A percentile compares a stretch with the other conserved stretches of the same genome.
These are phyloP conservation scores for Magnolia kwangsiensis DNA, from an alignment of 164 flowering plant species.

Conservation along the genomic window DNA sequence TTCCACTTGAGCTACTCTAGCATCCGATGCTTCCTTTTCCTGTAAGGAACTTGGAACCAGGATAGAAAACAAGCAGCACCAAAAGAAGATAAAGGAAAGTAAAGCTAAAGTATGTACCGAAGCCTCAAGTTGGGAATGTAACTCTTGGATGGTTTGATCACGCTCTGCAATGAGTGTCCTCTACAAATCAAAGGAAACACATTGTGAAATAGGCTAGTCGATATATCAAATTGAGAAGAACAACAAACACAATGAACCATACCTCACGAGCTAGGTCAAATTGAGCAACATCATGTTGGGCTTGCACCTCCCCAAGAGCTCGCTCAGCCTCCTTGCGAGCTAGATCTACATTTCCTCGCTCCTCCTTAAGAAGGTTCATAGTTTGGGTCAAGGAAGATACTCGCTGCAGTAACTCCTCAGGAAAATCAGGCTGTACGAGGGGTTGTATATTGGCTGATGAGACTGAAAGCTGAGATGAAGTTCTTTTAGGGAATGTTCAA, in stretches of 20 bases:
- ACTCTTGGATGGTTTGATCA: background rate
- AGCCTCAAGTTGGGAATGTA: slow-evolving; percentile 2
- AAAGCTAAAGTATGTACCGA: background rate
- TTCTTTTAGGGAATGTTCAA: background rate
- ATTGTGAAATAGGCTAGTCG: background rate
- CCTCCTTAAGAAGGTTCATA: background rate
- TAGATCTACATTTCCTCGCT: background rate
- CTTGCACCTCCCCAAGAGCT: background rate
- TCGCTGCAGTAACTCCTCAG: background rate
- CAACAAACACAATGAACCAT: background rate
- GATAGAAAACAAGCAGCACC: background rate
- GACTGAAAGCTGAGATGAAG: background rate
- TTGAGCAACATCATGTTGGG: background rate
- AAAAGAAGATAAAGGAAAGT: background rate
- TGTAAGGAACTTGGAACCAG: background rate
- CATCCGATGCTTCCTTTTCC: background rate
- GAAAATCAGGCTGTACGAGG: background rate
- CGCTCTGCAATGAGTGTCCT: background rate
- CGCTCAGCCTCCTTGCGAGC: background rate
- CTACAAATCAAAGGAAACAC: background rate
- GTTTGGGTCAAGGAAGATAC: background rate
- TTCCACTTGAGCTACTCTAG: background rate
- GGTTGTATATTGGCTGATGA: background rate
- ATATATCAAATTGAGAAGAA: background rate
- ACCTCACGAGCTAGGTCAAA: background rate